Conservation (phyloP, 2,329 filamentous ascomycete genomes). For the Hypocrella siamensis region DNA sequence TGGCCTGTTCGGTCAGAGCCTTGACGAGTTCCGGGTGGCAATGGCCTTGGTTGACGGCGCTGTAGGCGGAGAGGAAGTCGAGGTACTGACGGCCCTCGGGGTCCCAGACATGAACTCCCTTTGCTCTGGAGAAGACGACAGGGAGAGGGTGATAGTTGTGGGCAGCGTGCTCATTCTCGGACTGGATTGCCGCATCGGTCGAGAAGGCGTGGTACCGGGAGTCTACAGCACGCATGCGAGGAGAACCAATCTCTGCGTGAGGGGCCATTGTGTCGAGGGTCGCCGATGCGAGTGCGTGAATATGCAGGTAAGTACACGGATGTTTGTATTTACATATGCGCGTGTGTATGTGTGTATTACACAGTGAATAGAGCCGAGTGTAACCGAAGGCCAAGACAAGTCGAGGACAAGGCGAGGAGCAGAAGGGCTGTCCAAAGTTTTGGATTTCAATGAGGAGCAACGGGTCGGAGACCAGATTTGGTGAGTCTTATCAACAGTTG, state of each 20-base stretch:
- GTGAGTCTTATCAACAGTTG: no score
- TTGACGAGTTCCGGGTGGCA: slow-evolving; percentile 94
- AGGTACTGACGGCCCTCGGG: slow-evolving; percentile 91
- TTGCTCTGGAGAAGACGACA: slow-evolving; percentile 76
- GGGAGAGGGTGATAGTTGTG: slow-evolving; percentile 99
- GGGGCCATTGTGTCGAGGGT: slow-evolving; percentile 38
- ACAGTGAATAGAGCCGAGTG: no score
- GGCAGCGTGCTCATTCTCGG: slow-evolving; percentile 73
- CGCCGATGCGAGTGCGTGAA: no score
- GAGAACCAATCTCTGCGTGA: slow-evolving; percentile 31
- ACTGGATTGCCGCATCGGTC: slow-evolving; percentile 61
- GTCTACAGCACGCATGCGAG: slow-evolving; percentile 11
- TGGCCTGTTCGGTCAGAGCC: slow-evolving; percentile 76
- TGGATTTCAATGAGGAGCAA: no score
- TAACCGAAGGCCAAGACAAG: no score
- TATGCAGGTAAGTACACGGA: no score
- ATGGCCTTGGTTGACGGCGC: slow-evolving; percentile 94
- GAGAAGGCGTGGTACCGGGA: slow-evolving; percentile 58
- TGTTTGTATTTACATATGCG: no score
- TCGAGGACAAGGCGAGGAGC: no score
- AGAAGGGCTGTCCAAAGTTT: no score
- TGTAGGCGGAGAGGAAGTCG: slow-evolving; percentile 96
- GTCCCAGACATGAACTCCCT: slow-evolving; percentile 87
- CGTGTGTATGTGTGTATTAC: no score
- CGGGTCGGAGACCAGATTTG: no score